phyloP scores from a whole-genome alignment of 805 yeast genomes.

The Teunomyces gatunensis region DNA sequence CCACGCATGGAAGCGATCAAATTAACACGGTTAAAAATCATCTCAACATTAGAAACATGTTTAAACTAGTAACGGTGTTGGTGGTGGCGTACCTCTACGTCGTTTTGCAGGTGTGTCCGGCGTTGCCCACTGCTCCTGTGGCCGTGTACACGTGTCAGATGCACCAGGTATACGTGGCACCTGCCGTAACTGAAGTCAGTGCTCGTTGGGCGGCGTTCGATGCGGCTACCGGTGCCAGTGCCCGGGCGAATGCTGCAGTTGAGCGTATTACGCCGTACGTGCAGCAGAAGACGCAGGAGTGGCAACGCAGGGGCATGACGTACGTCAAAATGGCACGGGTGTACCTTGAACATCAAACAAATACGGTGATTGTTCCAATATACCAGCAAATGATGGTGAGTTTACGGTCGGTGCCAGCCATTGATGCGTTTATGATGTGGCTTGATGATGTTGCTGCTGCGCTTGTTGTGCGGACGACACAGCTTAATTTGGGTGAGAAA shows the following conservation, averaged over 20 bases:
- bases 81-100: slow-evolving; percentile 7
- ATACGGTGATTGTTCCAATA: too few species aligned
- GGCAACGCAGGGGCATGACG: background rate
- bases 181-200: background rate
- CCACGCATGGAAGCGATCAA: too few species aligned
- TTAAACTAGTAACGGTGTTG: slow-evolving; percentile 3
- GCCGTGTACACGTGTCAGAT: background rate
- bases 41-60: background rate
- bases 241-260: background rate
- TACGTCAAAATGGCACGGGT: background rate
- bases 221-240: background rate
- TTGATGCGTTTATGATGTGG: background rate
- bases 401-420: background rate
- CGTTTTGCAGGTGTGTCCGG: slow-evolving; percentile 5
- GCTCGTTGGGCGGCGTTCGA: background rate
- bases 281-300: background rate
- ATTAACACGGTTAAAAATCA: too few species aligned
- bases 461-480: slow-evolving; percentile 2
- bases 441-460: background rate
- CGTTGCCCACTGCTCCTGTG: background rate
- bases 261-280: background rate
- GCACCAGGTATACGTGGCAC: background rate
- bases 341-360: background rate
- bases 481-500: slow-evolving; percentile 16
- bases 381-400: too few species aligned